These are phyloP conservation scores for Ustilago nuda DNA, from an alignment of 1,284 basidiomycete species.

Conservation along the genomic window DNA sequence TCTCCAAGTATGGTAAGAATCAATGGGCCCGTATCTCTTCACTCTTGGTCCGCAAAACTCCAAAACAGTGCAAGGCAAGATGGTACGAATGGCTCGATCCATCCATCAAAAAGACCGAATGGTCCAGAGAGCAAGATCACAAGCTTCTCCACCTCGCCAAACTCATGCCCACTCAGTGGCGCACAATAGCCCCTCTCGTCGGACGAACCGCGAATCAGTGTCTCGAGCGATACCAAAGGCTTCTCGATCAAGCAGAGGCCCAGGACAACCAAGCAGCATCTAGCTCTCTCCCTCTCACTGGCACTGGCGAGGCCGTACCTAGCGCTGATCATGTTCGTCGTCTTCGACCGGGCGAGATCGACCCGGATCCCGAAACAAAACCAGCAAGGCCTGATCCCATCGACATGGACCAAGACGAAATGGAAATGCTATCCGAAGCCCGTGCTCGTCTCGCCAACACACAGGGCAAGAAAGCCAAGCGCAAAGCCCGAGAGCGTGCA, in stretches of 20 bases:
- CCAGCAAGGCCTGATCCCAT: constrained; percentile 98
- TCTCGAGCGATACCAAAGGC: constrained; percentile 96
- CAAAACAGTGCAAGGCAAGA: constrained; percentile 97
- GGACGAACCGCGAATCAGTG: constrained; percentile 99
- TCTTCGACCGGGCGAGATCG: constrained; percentile 94
- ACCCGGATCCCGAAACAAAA: constrained; percentile 98
- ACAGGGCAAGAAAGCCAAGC: constrained; percentile 99
- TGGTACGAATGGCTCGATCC: constrained; percentile 99
- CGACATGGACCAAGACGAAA: constrained; percentile 99
- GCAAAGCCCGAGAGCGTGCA: constrained; percentile 86
- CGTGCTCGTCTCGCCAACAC: constrained; percentile 98
- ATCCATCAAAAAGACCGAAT: constrained; percentile 98
- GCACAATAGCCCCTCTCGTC: constrained; percentile 98
- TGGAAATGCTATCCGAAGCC: constrained; percentile 99
- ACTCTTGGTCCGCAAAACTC: constrained; percentile 95
- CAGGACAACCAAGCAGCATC: constrained; percentile 52
- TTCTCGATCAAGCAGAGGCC: constrained; percentile 88
- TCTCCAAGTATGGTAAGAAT: constrained; percentile 69
- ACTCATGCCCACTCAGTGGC: constrained; percentile 99
- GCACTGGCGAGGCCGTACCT: constrained; percentile 82
- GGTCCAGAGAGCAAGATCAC: constrained; percentile 88
- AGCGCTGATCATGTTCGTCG: constrained; percentile 89
- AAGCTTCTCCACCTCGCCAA: constrained; percentile 97
- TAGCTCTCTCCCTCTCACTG: constrained; percentile 76
- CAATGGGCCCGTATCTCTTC: constrained; percentile 96